Evolutionary conservation across 495 filamentous ascomycete species (phyloP).

Genomic region (Tuber magnatum): DNA sequence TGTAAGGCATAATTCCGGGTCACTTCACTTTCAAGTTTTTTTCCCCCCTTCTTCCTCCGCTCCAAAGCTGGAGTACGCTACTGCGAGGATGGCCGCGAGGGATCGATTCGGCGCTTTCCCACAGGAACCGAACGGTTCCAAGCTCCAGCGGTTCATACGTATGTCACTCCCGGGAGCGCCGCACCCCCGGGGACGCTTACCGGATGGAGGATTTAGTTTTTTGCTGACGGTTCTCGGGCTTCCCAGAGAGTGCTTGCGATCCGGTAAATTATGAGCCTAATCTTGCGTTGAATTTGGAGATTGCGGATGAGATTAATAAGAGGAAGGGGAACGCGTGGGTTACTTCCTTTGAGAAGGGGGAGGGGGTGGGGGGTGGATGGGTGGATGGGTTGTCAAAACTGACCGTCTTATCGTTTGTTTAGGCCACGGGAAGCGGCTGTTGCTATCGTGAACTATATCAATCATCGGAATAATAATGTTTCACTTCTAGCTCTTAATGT

Average conservation of each 20-base stretch:
- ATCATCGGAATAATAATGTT: constrained; percentile 93
- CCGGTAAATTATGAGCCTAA: constrained; percentile 96
- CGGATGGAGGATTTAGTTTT: constrained; percentile 8
- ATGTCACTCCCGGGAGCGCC: constrained; percentile 27
- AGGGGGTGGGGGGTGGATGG: not conserved
- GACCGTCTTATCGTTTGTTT: constrained; percentile 9
- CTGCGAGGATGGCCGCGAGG: constrained; percentile 87
- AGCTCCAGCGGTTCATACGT: constrained; percentile 90
- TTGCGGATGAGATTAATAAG: constrained; percentile 89
- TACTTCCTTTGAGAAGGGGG: not conserved
- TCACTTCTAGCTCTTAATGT: constrained; percentile 75
- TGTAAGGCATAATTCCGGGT: not conserved
- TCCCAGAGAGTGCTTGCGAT: constrained; percentile 77
- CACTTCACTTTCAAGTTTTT: not conserved
- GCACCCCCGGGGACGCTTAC: not conserved
- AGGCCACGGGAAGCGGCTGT: constrained; percentile 90
- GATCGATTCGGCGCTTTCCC: constrained; percentile 81
- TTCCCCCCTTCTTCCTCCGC: not conserved
- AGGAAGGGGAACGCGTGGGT: constrained; percentile 91
- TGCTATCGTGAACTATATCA: constrained; percentile 88
- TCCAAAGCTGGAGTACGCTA: constrained; percentile 72
- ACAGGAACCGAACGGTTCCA: constrained; percentile 67
- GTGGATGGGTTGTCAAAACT: constrained; percentile 4
- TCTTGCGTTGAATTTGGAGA: constrained; percentile 91
- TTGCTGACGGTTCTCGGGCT: constrained; percentile 16